Evolutionary conservation across 2,329 filamentous ascomycete genomes (phyloP), one percentile per base, ranked within the genome.

Genomic region (Diaporthe ilicicola): DNA sequence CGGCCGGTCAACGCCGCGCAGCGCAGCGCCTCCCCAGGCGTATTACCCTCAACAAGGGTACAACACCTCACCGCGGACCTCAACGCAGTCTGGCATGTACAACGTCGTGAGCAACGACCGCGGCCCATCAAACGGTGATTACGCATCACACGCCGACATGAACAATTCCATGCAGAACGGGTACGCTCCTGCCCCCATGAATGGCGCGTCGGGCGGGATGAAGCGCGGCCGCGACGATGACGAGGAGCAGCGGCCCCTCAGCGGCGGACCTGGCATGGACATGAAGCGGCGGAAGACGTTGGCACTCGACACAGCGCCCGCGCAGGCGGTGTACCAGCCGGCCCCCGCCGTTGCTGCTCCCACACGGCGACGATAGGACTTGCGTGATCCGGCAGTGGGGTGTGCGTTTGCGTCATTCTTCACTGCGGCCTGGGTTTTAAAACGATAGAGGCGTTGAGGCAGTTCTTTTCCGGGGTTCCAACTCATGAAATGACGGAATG

Each of bases 71-170:
- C 94, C 94, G 27, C 91, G 94, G 51, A 85, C 88, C 10, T 84
- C 85, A 53, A 86, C 90, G 72, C 88, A 92, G 4, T 91, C 93
- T 0, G 95, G 93, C 84, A 97, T 97, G 64, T 97, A 97, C 86
- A 97, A 91, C 81, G 92, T 97, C 73, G 94, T 97, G 84, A 95
- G 92, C 79, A 94, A 93, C 78, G 92, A 94, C 72, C 89, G 93
- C 32, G 89, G 85, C 37, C 81, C 89, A 13, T 84, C 88, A 22
- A 94, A 93, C 75, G 92, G 92, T n/a, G 87, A 86, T 37, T 97
- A 97, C 79, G 88, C 89, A 42, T 87, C 90, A 19, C 87, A 92
- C 29, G 83, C 87, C 6, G 91, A 93, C 75, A 84, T 91, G 81
- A 80, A 82, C 50, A 82, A 80, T 72, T 81, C 85, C 22, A 84